A percentile compares a stretch with the other conserved stretches of the same genome.
These are phyloP conservation scores for Citrus medica DNA, from an alignment of 345 rosid species.

Conservation along the genomic window DNA sequence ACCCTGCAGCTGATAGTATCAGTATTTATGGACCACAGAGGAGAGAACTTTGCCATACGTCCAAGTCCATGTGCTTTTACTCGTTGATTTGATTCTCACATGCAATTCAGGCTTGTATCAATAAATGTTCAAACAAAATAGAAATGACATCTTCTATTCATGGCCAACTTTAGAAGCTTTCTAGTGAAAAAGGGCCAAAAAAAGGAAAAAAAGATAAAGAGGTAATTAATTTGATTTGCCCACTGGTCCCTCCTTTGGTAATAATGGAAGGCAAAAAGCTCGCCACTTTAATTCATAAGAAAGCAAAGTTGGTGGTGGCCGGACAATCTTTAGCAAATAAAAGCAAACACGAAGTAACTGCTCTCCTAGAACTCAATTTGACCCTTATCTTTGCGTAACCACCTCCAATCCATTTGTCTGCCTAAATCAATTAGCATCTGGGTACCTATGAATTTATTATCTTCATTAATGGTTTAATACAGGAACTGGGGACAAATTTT, in stretches of 20 bases:
- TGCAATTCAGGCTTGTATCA: neutral
- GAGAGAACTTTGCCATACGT: too few species aligned
- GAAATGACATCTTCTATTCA: too few species aligned
- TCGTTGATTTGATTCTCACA: neutral
- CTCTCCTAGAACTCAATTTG: neutral
- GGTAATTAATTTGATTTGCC: neutral
- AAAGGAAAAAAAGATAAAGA: too few species aligned
- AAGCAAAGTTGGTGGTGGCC: neutral
- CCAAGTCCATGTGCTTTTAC: neutral
- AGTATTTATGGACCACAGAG: neutral
- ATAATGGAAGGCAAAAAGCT: neutral
- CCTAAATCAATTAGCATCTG: neutral
- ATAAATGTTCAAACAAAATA: neutral
- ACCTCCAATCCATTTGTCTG: neutral
- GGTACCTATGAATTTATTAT: neutral
- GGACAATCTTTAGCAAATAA: neutral
- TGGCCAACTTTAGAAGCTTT: neutral
- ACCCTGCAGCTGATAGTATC: neutral
- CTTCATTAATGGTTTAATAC: neutral
- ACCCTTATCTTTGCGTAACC: neutral
- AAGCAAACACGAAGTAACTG: neutral
- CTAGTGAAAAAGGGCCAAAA: neutral
- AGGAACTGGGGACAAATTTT: neutral
- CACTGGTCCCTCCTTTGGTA: neutral
- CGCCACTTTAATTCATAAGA: neutral